A percentile compares a stretch with the other conserved stretches of the same genome.
These are phyloP conservation scores for Epichloe coenophiala DNA, from an alignment of 2,329 filamentous ascomycete species.

Conservation along the genomic window DNA sequence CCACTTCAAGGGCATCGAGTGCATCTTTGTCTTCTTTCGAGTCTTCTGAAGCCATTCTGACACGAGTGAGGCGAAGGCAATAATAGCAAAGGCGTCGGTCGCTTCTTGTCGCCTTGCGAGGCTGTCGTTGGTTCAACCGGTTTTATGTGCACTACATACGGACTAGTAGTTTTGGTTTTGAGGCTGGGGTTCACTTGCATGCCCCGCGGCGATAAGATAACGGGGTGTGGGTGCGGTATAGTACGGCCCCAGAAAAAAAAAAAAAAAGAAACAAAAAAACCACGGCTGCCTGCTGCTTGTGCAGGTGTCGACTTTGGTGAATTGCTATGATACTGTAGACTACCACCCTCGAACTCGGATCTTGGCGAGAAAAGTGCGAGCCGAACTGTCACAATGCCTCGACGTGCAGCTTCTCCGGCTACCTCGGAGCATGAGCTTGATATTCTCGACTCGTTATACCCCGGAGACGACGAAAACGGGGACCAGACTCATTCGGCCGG, in stretches of 20 bases:
- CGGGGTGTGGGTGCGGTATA: background rate
- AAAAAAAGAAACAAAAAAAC: background rate
- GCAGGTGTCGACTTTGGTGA: no score
- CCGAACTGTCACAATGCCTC: slow-evolving; percentile 40
- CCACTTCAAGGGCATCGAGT: slow-evolving; percentile 66
- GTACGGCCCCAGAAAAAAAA: background rate
- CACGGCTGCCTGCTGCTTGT: no score
- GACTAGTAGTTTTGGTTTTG: background rate
- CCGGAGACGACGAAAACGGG: slow-evolving; percentile 40
- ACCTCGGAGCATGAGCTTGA: slow-evolving; percentile 85
- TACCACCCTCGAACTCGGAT: no score
- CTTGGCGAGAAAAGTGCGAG: slow-evolving; percentile 10
- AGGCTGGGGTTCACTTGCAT: slow-evolving; percentile 7
- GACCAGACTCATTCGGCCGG: slow-evolving; percentile 22
- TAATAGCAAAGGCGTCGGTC: background rate
- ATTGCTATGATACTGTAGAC: no score
- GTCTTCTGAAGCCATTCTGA: slow-evolving; percentile 22
- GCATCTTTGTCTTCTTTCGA: slow-evolving; percentile 54
- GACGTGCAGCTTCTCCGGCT: slow-evolving; percentile 64
- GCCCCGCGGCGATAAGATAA: slow-evolving; percentile 28
- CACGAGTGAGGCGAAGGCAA: background rate
- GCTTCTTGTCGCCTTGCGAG: background rate
- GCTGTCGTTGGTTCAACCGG: background rate
- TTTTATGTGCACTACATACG: no score
- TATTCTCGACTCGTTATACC: slow-evolving; percentile 67